phyloP scores from a whole-genome alignment of 768 basidiomycete species.

The Rhodosporidiobolus sp. region DNA sequence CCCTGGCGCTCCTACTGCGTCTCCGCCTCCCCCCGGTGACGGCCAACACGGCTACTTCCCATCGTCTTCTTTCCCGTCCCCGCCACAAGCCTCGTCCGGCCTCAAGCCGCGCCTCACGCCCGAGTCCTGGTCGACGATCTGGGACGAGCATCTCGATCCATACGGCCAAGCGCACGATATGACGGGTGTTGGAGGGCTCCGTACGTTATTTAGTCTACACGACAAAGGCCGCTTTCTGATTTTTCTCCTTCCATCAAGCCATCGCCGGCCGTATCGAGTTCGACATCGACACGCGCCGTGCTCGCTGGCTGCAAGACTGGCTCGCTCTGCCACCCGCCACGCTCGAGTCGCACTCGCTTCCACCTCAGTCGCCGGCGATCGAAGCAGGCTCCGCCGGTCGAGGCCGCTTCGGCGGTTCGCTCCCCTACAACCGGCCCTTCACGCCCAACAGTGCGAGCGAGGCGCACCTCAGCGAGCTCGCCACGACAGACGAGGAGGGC shows the following conservation, averaged over 20 bases:
- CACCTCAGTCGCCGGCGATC: background rate
- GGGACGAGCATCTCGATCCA: conserved; percentile 60
- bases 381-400: background rate
- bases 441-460: conserved; percentile 2
- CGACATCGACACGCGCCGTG: conserved; percentile 72
- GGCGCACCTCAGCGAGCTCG: background rate
- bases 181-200: background rate
- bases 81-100: conserved; percentile 42
- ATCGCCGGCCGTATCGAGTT: conserved; percentile 80
- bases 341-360: conserved; percentile 43
- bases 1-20: conserved; percentile 30
- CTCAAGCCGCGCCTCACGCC: conserved; percentile 72
- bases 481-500: background rate
- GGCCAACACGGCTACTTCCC: background rate
- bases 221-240: conserved; percentile 27
- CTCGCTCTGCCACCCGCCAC: conserved; percentile 54
- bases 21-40: rapidly evolving
- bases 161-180: conserved; percentile 12
- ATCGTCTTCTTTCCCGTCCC: background rate
- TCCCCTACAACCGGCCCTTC: conserved; percentile 8
- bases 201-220: background rate
- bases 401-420: conserved; percentile 4
- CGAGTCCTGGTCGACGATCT: conserved; percentile 70
- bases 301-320: conserved; percentile 77
- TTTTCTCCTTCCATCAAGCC: conserved; percentile 53